A percentile compares a stretch with the other conserved stretches of the same genome.
These are phyloP conservation scores for Pichia sp. DNA, from an alignment of 1,139 yeast species.

Conservation along the genomic window DNA sequence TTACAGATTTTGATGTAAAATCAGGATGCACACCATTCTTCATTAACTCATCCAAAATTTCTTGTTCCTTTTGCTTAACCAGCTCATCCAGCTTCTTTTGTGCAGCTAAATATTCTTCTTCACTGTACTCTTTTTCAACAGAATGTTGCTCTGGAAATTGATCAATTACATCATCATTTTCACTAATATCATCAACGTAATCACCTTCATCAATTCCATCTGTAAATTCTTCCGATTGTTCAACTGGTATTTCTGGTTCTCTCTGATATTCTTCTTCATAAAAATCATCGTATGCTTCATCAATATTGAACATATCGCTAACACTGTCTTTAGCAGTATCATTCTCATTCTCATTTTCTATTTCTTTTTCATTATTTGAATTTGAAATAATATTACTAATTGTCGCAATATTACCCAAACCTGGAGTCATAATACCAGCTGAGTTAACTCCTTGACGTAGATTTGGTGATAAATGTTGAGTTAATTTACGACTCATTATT, in stretches of 20 bases:
- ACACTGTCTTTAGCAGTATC: background rate
- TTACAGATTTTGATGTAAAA: too few relatives aligned
- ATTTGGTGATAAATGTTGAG: background rate
- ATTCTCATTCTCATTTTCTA: too few relatives aligned
- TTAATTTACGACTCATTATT: slow-evolving; percentile 5
- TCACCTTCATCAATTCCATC: slow-evolving; percentile 9
- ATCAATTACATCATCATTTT: slow-evolving; percentile 6
- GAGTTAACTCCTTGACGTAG: background rate
- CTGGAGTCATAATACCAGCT: background rate
- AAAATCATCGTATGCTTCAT: slow-evolving; percentile 2
- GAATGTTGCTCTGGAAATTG: too few relatives aligned
- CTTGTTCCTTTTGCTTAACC: slow-evolving; percentile 24
- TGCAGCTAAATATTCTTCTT: slow-evolving; percentile 24
- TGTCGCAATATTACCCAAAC: background rate
- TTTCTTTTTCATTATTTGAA: too few relatives aligned
- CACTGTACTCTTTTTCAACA: slow-evolving; percentile 14
- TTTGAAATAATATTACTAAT: too few relatives aligned
- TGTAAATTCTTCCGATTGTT: background rate
- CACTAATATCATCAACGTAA: slow-evolving; percentile 10
- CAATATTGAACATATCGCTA: background rate
- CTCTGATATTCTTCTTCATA: slow-evolving; percentile 3
- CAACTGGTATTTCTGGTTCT: background rate
- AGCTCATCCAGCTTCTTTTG: slow-evolving; percentile 25
- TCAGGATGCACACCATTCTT: slow-evolving; percentile 19
- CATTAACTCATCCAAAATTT: slow-evolving; percentile 22